Base-by-base conservation (phyloP, 2,329 filamentous ascomycete genomes). In the Onygenales sp. region DNA sequence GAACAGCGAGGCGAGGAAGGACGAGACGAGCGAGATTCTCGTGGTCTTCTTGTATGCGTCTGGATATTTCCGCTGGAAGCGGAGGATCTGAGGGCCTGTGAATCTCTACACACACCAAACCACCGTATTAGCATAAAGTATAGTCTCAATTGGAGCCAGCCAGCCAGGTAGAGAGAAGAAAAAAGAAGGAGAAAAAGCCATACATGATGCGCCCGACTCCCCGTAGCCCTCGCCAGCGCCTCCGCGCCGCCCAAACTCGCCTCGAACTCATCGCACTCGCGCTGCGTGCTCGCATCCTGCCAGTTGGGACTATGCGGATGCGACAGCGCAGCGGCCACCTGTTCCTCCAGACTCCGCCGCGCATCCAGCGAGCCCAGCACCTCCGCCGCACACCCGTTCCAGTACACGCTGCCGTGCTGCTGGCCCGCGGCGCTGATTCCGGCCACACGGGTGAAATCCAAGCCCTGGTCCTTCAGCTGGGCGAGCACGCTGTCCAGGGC, bases 391-490 rank as follows among this genome's bases (percentile, higher is more conserved):
- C 83, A 73, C 44, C 75, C 69, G 55, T 81, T 86, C 92, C 92
- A 97, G 74, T 93, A 97, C 32, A 97, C 90, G 68, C 92, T 97
- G 36, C 93, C 93, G 71, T 97, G 93, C 76, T 98, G 93, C 80
- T 97, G 94, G 52, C 93, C 91, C 13, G 92, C 91, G 58, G 90
- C 93, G 64, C 88, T 92, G 61, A 98, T 80, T 33, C 89, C 92
- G 64, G 81, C 83, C 58, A 98, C 83, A 50, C 81, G 81, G 51
- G 78, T 72, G 63, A 96, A 85, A 60, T 90, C 85, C 53, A 89
- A 80, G 0, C 84, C 83, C 56, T 83, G 79, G 43, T 83, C 78
- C 61, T 81, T 78, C 57, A 98, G 78, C 13, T 87, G 83, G 47
- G 78, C 72, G 53, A 97, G 79, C 13, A 96, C 89, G 14, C 92